Evolutionary conservation across 306 rosid species (phyloP).

Genomic region (Cercis canadensis): DNA sequence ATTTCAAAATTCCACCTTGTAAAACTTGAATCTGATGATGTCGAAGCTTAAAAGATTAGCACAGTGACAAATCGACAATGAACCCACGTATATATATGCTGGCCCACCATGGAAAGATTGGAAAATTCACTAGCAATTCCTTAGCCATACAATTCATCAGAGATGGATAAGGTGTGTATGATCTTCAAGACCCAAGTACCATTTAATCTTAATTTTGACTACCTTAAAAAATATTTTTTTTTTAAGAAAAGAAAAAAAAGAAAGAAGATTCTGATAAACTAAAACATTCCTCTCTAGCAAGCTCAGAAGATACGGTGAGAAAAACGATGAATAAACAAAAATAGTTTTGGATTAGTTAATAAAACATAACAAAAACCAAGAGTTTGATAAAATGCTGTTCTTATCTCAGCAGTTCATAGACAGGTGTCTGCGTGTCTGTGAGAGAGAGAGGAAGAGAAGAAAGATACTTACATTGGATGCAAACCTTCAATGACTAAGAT

Average conservation of each 20-base stretch:
- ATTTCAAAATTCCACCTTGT: too few relatives aligned
- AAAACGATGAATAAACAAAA: too few relatives aligned
- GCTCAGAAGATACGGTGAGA: too few relatives aligned
- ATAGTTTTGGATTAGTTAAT: too few relatives aligned
- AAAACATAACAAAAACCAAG: too few relatives aligned
- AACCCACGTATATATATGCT: constrained; percentile 22
- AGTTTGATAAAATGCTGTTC: background rate
- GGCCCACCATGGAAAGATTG: constrained; percentile 53
- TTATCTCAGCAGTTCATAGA: background rate
- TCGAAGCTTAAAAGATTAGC: constrained; percentile 4
- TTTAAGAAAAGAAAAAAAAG: background rate
- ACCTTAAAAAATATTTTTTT: background rate
- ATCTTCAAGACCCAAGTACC: constrained; percentile 30
- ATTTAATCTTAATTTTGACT: constrained; percentile 28
- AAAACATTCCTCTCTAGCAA: too few relatives aligned
- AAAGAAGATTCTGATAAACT: too few relatives aligned
- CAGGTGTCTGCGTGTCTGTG: background rate
- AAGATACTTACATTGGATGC: constrained; percentile 89
- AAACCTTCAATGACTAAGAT: constrained; percentile 97
- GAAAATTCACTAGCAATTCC: constrained; percentile 41
- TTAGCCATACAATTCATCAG: constrained; percentile 49
- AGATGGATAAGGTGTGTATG: constrained; percentile 48
- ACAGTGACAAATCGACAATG: constrained; percentile 8
- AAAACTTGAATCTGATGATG: constrained; percentile 1
- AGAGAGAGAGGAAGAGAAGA: background rate